phyloP scores from a whole-genome alignment of 352 stramenopile species.

The Thraustochytrium sp. region DNA sequence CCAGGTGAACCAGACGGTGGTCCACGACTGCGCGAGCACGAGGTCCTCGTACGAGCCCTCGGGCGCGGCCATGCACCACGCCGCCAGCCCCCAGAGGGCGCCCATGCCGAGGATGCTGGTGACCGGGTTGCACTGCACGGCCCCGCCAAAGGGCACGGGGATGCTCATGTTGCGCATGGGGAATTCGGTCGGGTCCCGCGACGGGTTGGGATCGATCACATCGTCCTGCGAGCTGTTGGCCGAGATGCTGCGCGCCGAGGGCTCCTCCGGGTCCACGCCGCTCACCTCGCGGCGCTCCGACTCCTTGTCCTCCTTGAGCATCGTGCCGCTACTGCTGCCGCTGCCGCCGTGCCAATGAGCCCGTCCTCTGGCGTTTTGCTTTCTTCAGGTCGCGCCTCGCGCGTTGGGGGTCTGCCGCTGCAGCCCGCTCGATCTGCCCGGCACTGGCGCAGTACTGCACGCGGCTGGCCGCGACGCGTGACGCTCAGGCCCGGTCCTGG shows the following conservation, averaged over 20 bases:
- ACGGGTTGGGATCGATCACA: background rate
- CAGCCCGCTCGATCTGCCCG: too few relatives aligned
- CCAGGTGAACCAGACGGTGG: slow-evolving; percentile 52
- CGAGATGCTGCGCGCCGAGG: background rate
- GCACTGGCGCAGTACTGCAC: too few relatives aligned
- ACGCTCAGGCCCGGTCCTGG: too few relatives aligned
- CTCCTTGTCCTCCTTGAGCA: background rate
- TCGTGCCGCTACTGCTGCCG: background rate
- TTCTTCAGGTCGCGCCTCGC: too few relatives aligned
- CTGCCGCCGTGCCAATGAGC: too few relatives aligned
- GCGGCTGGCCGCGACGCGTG: too few relatives aligned
- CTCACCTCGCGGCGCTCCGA: background rate
- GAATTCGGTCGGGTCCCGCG: background rate
- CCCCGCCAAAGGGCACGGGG: background rate
- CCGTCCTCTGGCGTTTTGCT: too few relatives aligned
- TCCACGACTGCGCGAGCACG: background rate
- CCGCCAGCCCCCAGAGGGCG: slow-evolving; percentile 51
- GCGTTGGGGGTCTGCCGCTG: too few relatives aligned
- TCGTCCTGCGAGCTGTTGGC: background rate
- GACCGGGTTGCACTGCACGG: slow-evolving; percentile 49
- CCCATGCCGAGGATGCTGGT: slow-evolving; percentile 49
- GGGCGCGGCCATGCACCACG: slow-evolving; percentile 52
- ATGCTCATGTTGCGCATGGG: background rate
- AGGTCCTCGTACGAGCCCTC: slow-evolving; percentile 7
- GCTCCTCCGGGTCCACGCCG: background rate